phyloP scores from a whole-genome alignment of 305 asterid genomes.

The Coffea humblotiana region DNA sequence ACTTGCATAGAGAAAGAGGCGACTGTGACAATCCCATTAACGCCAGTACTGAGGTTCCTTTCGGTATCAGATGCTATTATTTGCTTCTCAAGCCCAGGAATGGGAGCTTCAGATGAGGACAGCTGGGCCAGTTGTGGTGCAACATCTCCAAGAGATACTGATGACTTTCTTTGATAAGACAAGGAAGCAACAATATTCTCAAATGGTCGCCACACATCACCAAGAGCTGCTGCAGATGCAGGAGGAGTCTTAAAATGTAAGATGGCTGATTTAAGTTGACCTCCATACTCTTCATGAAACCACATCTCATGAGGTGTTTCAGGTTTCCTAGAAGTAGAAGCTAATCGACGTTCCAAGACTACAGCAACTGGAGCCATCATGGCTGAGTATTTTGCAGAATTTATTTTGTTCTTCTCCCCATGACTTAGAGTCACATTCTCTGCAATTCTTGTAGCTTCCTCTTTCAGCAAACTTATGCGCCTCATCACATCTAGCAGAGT shows the following conservation, averaged over 20 bases:
- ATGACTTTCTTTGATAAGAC: constrained; percentile 89
- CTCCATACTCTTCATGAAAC: constrained; percentile 81
- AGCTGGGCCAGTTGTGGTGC: constrained; percentile 85
- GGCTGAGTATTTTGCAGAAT: constrained; percentile 96
- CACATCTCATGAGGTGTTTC: constrained; percentile 97
- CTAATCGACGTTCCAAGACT: constrained; percentile 94
- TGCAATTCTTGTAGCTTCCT: constrained; percentile 92
- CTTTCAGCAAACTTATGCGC: constrained; percentile 93
- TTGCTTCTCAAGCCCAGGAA: constrained; percentile 99
- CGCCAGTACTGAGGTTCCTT: constrained; percentile 40
- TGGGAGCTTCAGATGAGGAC: constrained; percentile 87
- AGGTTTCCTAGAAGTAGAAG: constrained; percentile 90
- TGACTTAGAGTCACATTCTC: constrained; percentile 78
- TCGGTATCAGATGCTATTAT: constrained; percentile 59
- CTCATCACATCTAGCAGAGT: constrained; percentile 77
- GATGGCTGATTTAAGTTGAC: constrained; percentile 79
- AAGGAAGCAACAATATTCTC: constrained; percentile 85
- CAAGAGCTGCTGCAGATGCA: constrained; percentile 79
- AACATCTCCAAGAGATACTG: constrained; percentile 85
- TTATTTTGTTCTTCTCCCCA: constrained; percentile 89
- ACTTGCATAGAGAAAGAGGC: constrained; percentile 82
- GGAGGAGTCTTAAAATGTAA: constrained; percentile 83
- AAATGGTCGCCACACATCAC: constrained; percentile 97
- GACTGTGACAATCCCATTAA: constrained; percentile 71
- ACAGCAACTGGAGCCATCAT: constrained; percentile 99